Conservation (phyloP, 352 stramenopile species). For the Pythium utonaiense region DNA sequence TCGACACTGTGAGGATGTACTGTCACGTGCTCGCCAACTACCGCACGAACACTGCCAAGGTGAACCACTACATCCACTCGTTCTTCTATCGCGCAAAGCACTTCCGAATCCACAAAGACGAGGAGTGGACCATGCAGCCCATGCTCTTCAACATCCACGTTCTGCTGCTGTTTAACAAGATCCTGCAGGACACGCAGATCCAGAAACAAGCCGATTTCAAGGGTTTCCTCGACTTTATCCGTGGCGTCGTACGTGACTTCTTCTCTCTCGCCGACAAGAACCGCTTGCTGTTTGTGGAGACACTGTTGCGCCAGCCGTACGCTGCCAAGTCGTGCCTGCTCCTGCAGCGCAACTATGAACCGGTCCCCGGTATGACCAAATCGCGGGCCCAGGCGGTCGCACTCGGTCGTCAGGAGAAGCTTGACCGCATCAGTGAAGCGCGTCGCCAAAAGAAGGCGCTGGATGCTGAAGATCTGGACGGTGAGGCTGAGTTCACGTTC, state of each 20-base stretch:
- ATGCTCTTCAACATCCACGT: conserved; percentile 86
- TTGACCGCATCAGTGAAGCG: conserved; percentile 58
- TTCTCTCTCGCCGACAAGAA: conserved; percentile 80
- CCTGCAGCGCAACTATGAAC: conserved; percentile 75
- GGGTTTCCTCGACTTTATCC: conserved; percentile 78
- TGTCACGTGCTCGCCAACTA: conserved; percentile 66
- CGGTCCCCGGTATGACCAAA: conserved; percentile 55
- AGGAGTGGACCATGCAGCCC: conserved; percentile 81
- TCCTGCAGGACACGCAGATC: conserved; percentile 79
- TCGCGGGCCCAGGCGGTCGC: conserved; percentile 62
- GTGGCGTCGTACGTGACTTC: conserved; percentile 69
- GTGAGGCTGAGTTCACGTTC: conserved; percentile 80
- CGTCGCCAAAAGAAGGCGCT: conserved; percentile 66
- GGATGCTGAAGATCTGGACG: conserved; percentile 75
- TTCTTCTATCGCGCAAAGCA: conserved; percentile 85
- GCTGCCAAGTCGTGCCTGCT: conserved; percentile 61
- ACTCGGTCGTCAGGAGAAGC: conserved; percentile 50
- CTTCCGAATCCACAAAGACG: conserved; percentile 69
- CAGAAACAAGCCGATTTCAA: conserved; percentile 53
- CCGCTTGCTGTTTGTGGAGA: conserved; percentile 75
- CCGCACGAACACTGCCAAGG: conserved; percentile 70
- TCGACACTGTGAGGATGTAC: conserved; percentile 85
- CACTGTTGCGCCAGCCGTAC: conserved; percentile 66
- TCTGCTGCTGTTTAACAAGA: conserved; percentile 75
- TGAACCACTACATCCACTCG: conserved; percentile 89